Evolutionary conservation across 306 rosid species (phyloP).

Genomic region (Elaeagnus macrophylla): DNA sequence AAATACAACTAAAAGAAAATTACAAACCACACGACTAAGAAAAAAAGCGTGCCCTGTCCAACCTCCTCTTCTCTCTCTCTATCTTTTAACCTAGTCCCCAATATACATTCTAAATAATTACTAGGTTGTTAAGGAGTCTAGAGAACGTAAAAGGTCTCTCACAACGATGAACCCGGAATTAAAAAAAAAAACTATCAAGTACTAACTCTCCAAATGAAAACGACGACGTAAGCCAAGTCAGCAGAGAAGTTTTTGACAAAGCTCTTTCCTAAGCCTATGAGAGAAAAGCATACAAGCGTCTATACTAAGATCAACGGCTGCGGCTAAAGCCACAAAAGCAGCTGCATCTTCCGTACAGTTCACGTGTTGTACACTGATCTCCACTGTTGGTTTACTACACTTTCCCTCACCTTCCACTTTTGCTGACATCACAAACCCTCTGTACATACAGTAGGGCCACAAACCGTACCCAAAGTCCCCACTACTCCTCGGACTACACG

Average conservation of each 20-base stretch:
- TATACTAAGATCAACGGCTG: conserved; percentile 76
- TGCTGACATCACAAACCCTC: conserved; percentile 90
- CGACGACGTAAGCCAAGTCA: too few relatives aligned
- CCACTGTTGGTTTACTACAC: conserved; percentile 65
- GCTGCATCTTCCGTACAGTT: conserved; percentile 91
- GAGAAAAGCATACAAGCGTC: conserved; percentile 80
- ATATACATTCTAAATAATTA: too few relatives aligned
- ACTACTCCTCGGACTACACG: conserved; percentile 61
- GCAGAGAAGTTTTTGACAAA: conserved; percentile 12
- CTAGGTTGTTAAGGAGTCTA: too few relatives aligned
- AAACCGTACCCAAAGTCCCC: conserved; percentile 68
- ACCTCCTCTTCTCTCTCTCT: too few relatives aligned
- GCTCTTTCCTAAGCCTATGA: conserved; percentile 49
- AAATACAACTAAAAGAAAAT: too few relatives aligned
- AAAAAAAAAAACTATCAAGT: too few relatives aligned
- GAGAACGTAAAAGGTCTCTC: too few relatives aligned
- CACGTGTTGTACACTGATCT: conserved; percentile 78
- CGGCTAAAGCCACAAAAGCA: conserved; percentile 91
- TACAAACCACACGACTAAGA: too few relatives aligned
- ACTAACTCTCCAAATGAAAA: too few relatives aligned
- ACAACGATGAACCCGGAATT: too few relatives aligned
- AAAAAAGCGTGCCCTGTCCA: too few relatives aligned
- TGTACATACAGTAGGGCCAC: conserved; percentile 71
- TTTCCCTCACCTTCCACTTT: conserved; percentile 91
- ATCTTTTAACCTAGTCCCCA: too few relatives aligned